Base-by-base conservation (phyloP, 768 basidiomycete species). In the Tulasnella sp. region DNA sequence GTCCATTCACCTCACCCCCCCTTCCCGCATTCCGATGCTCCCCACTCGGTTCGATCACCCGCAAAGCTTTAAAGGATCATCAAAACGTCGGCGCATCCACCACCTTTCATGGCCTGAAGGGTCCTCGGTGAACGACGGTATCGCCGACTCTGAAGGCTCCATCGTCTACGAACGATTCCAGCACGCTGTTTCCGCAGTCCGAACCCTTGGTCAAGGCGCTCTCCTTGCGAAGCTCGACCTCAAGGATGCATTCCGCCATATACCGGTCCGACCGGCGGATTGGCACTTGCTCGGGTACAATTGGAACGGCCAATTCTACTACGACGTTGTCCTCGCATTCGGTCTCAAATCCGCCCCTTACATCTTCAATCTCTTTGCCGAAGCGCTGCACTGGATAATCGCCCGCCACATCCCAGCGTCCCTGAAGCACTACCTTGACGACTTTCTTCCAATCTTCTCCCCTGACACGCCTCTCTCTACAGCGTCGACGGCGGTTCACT, bases 331-430 rank as follows among this genome's bases (percentile, higher is more conserved):
- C 3, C 75, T 82, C 5, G 76, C 73, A 0, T 83, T 83, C 74
- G 81, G 42, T 47, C 42, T 47, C 12, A 47, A 47, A n/a, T 47
- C n/a, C 14, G 42, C 42, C n/a, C n/a, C n/a, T n/a, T n/a, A n/a
- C n/a, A n/a, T n/a, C n/a, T n/a, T n/a, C n/a, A n/a, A n/a, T n/a
- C 42, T n/a, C n/a, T n/a, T n/a, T n/a, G 77, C 81, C 0, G 80
- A 83, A 71, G 82, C 78, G 11, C 76, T 82, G 11, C 82, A 83
- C 71, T 83, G 81, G 81, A 82, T 83, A 64, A 78, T 82, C 22
- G 72, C 77, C 19, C 76, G 77, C 14, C 78, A 83, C 68, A 77
- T 82, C 62, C 81, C 79, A 0, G 77, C 78, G 0, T 11, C 7
- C 7, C 69, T 82, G 1, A 76, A 76, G 6, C 81, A 82, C 62